phyloP scores from a whole-genome alignment of 1,139 yeast genomes.

The Nakaseomyces glabratus region DNA sequence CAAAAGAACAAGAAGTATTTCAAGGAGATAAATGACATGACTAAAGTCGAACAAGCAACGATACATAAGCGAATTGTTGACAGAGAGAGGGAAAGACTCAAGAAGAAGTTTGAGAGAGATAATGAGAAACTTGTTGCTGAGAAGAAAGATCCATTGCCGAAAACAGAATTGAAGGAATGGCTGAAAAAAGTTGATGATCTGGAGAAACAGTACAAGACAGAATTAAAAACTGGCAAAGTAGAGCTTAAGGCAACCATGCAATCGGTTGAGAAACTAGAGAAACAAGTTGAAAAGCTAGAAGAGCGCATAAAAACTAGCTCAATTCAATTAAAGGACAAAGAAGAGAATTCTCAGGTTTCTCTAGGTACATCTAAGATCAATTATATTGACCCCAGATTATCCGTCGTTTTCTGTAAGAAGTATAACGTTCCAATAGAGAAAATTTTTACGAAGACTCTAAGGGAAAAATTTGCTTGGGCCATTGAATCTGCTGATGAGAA shows the following conservation, averaged over 20 bases:
- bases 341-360: constrained; percentile 89
- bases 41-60: constrained; percentile 51
- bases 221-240: constrained; percentile 53
- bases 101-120: constrained; percentile 62
- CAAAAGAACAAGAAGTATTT: constrained; percentile 53
- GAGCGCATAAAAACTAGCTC: constrained; percentile 59
- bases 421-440: constrained; percentile 86
- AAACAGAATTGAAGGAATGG: constrained; percentile 50
- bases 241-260: constrained; percentile 41
- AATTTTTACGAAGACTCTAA: constrained; percentile 77
- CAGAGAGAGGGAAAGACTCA: constrained; percentile 54
- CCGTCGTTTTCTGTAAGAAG: constrained; percentile 83
- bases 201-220: constrained; percentile 46
- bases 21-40: constrained; percentile 60
- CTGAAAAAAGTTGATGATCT: constrained; percentile 50
- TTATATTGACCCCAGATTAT: constrained; percentile 88
- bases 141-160: constrained; percentile 44
- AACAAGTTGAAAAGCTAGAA: constrained; percentile 66
- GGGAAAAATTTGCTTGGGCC: constrained; percentile 96
- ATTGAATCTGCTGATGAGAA: constrained; percentile 80
- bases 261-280: constrained; percentile 64
- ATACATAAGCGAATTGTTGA: constrained; percentile 48
- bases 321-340: constrained; percentile 79
- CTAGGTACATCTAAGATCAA: constrained; percentile 89
- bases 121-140: constrained; percentile 62